These are phyloP conservation scores for Penicillium roqueforti DNA, from an alignment of 495 filamentous ascomycete genomes.

Conservation along the genomic window DNA sequence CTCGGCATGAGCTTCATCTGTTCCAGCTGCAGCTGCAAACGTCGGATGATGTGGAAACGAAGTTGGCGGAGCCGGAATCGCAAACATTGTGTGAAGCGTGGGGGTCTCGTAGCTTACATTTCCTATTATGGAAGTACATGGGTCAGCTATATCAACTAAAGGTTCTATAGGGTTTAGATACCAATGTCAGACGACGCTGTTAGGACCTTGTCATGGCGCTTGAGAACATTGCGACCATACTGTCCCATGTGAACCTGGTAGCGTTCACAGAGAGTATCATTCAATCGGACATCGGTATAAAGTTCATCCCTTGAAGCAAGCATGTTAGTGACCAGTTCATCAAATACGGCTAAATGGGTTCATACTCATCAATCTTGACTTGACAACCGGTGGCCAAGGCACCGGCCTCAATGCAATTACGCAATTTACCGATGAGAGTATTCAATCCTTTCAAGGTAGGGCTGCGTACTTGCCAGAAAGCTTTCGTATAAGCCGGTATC, in stretches of 20 bases:
- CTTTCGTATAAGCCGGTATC: constrained; percentile 55
- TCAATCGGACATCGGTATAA: constrained; percentile 60
- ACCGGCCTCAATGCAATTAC: constrained; percentile 56
- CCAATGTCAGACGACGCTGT: constrained; percentile 53
- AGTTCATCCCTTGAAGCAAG: constrained; percentile 29
- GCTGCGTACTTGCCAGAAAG: constrained; percentile 51
- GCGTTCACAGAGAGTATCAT: constrained; percentile 49
- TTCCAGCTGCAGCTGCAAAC: constrained; percentile 56
- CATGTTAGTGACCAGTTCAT: background rate
- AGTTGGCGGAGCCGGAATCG: constrained; percentile 44
- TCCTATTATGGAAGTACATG: constrained; percentile 28
- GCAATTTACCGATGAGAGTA: constrained; percentile 47
- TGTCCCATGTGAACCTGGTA: constrained; percentile 51
- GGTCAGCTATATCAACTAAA: background rate
- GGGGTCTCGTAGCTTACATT: constrained; percentile 63
- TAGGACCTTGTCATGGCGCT: constrained; percentile 44
- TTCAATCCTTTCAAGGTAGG: constrained; percentile 43
- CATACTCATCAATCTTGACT: constrained; percentile 44
- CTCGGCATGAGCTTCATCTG: constrained; percentile 46
- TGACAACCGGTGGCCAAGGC: constrained; percentile 57
- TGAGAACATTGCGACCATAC: constrained; percentile 45
- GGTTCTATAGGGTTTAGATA: constrained; percentile 30
- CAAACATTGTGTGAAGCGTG: constrained; percentile 56
- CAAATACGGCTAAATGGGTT: background rate
- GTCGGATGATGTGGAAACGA: constrained; percentile 56